phyloP scores from a whole-genome alignment of 1,139 yeast species.

The Saccharomyces pastorianus region DNA sequence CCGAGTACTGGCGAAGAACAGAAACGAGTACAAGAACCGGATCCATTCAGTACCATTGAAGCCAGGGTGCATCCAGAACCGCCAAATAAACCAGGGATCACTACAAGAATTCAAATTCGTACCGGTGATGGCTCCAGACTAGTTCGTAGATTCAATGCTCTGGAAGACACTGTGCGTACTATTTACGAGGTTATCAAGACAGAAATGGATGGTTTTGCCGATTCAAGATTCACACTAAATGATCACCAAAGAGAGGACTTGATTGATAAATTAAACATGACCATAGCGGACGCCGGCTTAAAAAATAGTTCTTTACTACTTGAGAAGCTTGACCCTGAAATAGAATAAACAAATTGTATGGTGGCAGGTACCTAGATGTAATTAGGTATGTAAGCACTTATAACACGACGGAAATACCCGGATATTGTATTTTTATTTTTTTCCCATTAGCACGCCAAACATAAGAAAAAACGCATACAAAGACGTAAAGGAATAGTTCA shows the following conservation, averaged over 20 bases:
- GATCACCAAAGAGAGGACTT: constrained; percentile 58
- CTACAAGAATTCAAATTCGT: constrained; percentile 79
- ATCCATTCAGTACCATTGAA: constrained; percentile 29
- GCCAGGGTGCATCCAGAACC: constrained; percentile 57
- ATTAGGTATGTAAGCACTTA: not conserved
- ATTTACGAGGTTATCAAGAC: constrained; percentile 55
- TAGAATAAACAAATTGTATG: not conserved
- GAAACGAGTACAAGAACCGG: constrained; percentile 19
- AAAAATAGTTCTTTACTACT: constrained; percentile 74
- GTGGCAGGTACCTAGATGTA: not conserved
- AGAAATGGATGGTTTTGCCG: constrained; percentile 39
- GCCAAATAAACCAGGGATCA: constrained; percentile 41
- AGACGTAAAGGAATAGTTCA: not conserved
- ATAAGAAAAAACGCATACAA: not conserved
- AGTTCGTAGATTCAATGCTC: constrained; percentile 56
- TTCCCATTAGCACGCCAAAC: not conserved
- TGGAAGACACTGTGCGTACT: constrained; percentile 49
- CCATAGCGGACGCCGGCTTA: constrained; percentile 70
- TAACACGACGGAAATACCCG: not conserved
- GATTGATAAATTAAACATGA: constrained; percentile 46
- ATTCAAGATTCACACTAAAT: constrained; percentile 52
- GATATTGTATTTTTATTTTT: not conserved
- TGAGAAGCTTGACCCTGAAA: constrained; percentile 37
- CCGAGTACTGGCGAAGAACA: constrained; percentile 16
- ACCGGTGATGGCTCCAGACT: constrained; percentile 79